Conservation (phyloP, 352 stramenopile genomes). For the Phytophthora crassamura region DNA sequence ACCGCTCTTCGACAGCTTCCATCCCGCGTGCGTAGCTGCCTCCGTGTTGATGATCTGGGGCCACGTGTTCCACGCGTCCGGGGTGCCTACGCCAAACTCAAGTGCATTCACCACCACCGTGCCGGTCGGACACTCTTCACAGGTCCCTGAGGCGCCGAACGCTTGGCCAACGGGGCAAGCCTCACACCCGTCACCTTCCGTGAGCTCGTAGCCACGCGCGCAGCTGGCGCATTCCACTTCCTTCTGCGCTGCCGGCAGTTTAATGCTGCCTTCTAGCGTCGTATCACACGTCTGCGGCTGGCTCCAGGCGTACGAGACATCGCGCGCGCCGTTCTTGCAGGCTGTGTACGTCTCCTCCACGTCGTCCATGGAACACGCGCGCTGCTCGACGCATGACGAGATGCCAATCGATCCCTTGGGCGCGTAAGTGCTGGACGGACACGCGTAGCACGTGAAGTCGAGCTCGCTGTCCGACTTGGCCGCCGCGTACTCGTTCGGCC, state of each 20-base stretch:
- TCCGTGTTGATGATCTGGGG: conserved; percentile 58
- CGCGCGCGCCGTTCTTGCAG: conserved; percentile 59
- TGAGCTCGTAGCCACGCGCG: conserved; percentile 52
- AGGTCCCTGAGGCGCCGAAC: conserved; percentile 34
- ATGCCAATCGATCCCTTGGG: conserved; percentile 79
- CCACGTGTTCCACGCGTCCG: conserved; percentile 65
- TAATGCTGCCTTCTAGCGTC: conserved; percentile 49
- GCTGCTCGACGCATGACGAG: conserved; percentile 67
- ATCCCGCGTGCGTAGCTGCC: conserved; percentile 48
- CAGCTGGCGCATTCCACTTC: conserved; percentile 61
- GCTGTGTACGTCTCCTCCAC: conserved; percentile 65
- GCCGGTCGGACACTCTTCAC: conserved; percentile 50
- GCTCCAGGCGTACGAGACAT: conserved; percentile 73
- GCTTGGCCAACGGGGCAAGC: conserved; percentile 49
- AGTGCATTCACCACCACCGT: conserved; percentile 65
- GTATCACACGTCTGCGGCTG: conserved; percentile 69
- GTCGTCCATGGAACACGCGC: conserved; percentile 68
- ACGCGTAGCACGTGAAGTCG: conserved; percentile 80
- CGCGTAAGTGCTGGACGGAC: conserved; percentile 63
- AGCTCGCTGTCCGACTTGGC: conserved; percentile 75
- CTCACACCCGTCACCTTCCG: conserved; percentile 49
- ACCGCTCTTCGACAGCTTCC: conserved; percentile 74
- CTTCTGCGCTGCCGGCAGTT: conserved; percentile 45
- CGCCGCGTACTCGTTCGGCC: conserved; percentile 78
- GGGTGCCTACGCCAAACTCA: conserved; percentile 56